Evolutionary conservation across 306 rosid genomes (phyloP).

Genomic region (Cajanus cajan): DNA sequence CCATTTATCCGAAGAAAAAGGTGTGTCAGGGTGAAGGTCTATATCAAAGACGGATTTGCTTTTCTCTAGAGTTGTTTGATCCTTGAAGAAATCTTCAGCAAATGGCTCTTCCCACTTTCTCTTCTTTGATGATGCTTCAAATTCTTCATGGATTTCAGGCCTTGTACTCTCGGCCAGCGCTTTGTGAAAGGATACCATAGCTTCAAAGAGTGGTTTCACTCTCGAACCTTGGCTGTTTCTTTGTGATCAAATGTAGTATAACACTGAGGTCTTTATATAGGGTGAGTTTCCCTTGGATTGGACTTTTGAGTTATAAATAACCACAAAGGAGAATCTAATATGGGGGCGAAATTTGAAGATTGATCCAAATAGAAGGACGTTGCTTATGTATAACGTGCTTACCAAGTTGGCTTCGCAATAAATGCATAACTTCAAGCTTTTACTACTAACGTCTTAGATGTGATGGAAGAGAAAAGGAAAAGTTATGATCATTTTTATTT

Average conservation of each 20-base stretch:
- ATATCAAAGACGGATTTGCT: constrained; percentile 43
- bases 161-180: constrained; percentile 51
- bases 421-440: constrained; percentile 5
- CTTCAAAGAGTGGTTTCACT: not conserved
- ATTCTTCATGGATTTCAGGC: constrained; percentile 41
- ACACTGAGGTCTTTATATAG: constrained; percentile 57
- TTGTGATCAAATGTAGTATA: constrained; percentile 27
- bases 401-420: constrained; percentile 40
- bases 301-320: constrained; percentile 29
- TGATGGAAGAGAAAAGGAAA: not conserved
- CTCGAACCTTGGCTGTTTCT: not conserved
- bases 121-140: constrained; percentile 57
- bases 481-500: not conserved
- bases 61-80: constrained; percentile 37
- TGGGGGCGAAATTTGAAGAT: constrained; percentile 35
- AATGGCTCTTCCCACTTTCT: constrained; percentile 59
- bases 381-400: constrained; percentile 59
- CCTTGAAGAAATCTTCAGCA: constrained; percentile 38
- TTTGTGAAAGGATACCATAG: constrained; percentile 65
- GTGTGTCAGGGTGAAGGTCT: constrained; percentile 60
- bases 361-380: constrained; percentile 25
- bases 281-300: constrained; percentile 31
- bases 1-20: constrained; percentile 69
- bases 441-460: not conserved
- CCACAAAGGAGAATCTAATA: constrained; percentile 36